These are phyloP conservation scores for Tetrahymena elliotti DNA, from an alignment of 73 alveolate species.

Conservation along the genomic window DNA sequence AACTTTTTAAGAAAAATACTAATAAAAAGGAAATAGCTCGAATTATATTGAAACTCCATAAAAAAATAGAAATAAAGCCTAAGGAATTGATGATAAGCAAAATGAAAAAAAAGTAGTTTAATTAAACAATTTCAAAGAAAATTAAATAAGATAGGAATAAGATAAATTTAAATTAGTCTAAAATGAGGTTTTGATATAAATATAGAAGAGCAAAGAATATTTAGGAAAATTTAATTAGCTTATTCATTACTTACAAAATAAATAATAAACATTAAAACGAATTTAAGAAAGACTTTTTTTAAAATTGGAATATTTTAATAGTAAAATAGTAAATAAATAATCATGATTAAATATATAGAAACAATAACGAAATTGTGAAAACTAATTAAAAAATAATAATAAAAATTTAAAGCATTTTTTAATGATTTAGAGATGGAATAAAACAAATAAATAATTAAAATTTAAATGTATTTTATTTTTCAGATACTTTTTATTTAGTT, in stretches of 20 bases:
- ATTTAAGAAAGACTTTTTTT: neutral
- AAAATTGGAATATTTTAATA: neutral
- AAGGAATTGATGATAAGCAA: no score
- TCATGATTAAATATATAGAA: neutral
- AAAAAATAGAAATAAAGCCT: no score
- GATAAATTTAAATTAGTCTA: neutral
- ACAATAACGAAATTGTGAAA: no score
- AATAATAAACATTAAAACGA: neutral
- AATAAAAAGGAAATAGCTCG: neutral
- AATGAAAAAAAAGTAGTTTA: neutral
- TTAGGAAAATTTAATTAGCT: neutral
- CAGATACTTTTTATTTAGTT: no score
- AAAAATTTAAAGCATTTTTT: no score
- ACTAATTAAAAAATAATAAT: no score
- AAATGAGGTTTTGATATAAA: neutral
- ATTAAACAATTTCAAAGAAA: neutral
- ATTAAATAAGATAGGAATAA: neutral
- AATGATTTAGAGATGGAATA: no score
- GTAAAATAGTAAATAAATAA: no score
- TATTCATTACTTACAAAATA: neutral
- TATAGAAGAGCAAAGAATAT: neutral
- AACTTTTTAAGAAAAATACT: neutral
- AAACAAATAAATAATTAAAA: no score
- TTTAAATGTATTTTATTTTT: no score
- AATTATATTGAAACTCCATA: neutral